phyloP scores from a whole-genome alignment of 257 asterid genomes.

The Marsdenia floribunda region DNA sequence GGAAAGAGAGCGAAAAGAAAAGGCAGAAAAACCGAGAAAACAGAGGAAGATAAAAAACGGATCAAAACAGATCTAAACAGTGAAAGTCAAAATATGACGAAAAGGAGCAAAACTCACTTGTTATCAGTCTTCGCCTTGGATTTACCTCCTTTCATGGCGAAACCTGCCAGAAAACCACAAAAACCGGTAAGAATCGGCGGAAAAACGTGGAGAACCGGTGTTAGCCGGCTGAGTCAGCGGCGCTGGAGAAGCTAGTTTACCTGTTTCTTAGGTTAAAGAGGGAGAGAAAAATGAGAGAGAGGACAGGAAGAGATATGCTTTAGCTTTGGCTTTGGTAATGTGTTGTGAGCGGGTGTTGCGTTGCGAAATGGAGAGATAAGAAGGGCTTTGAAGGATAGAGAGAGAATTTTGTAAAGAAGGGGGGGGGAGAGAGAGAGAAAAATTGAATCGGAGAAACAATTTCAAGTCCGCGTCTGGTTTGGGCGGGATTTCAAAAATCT shows the following conservation, averaged over 20 bases:
- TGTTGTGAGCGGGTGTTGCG: slow-evolving; percentile 20
- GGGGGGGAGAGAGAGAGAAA: slow-evolving; percentile 35
- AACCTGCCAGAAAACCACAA: slow-evolving; percentile 27
- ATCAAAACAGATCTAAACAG: slow-evolving; percentile 9
- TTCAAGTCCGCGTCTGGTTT: slow-evolving; percentile 82
- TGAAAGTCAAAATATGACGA: neutral
- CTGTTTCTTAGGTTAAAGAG: slow-evolving; percentile 18
- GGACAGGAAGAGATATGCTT: slow-evolving; percentile 32
- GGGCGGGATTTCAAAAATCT: slow-evolving; percentile 84
- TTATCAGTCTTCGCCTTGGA: slow-evolving; percentile 58
- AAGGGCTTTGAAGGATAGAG: slow-evolving; percentile 48
- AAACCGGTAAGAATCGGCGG: slow-evolving; percentile 38
- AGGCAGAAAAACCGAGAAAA: neutral
- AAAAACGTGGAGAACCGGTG: slow-evolving; percentile 27
- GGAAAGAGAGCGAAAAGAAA: neutral
- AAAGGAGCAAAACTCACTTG: slow-evolving; percentile 39
- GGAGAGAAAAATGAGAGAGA: slow-evolving; percentile 20
- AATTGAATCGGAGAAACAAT: slow-evolving; percentile 40
- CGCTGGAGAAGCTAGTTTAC: slow-evolving; percentile 27
- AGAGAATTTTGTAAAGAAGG: slow-evolving; percentile 19
- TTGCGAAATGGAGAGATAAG: slow-evolving; percentile 43
- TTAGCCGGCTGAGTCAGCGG: slow-evolving; percentile 22
- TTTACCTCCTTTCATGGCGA: slow-evolving; percentile 69
- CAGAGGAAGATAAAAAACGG: neutral
- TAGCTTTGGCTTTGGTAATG: slow-evolving; percentile 23